Evolutionary conservation across 768 basidiomycete genomes (phyloP), one percentile per base, ranked within the genome.

Genomic region (Pleurotus salmoneostramineus): DNA sequence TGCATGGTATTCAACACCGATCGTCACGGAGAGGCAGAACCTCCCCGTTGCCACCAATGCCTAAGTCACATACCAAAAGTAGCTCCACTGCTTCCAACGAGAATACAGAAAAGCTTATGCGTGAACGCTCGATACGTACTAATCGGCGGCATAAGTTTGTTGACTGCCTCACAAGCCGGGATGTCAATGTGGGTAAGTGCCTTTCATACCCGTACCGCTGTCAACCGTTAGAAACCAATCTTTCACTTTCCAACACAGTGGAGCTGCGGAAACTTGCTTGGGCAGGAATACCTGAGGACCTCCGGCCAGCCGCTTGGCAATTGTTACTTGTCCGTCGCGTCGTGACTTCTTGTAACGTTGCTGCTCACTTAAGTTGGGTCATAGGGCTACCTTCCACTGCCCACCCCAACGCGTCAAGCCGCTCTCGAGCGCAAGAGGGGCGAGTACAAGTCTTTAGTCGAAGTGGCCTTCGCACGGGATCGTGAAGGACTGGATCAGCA

Each of bases 281-380:
- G 97, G 88, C 89, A 51, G 97, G 97, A 21, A 90, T 98, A 27
- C 96, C 97, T 0, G 69, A 71, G 56, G 91, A 95, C 64, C 76
- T 99, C 31, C 82, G 97, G 42, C 93, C 94, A 0, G 83, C 97
- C 67, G 90, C 88, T 27, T 99, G 97, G 97, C 94, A 94, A 67
- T 77, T 98, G 49, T 80, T 99, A 34, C 84, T 98, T 40, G 95
- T 96, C 67, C 63, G 91, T 77, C 21, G 42, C 52, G 17, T 56
- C 36, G 45, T 32, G 15, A 52, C 12, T 36, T 14, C 34, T 34
- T 60, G 32, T 43, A 64, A 27, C 43, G n/a, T 57, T 4, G 42
- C 40, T 49, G 2, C 59, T 58, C 21, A 58, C 52, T n/a, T 60
- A 37, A 27, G 33, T 58, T 36, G 43, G 60, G 21, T 48, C 35